phyloP scores from a whole-genome alignment of 169 alveolate genomes.

The Plasmodium inui region DNA sequence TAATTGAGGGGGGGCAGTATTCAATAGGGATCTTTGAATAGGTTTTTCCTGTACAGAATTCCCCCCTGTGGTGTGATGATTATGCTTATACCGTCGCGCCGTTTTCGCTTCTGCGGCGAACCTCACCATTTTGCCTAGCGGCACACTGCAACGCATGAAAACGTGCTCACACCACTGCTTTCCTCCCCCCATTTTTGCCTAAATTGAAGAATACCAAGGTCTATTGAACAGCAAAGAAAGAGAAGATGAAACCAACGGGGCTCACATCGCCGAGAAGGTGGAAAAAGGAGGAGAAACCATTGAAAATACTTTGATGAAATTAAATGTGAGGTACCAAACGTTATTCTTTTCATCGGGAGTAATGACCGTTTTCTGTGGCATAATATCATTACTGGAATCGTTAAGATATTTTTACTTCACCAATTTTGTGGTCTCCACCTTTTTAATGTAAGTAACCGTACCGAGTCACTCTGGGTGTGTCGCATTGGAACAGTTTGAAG shows the following conservation, averaged over 20 bases:
- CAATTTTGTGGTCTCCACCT: conserved; percentile 80
- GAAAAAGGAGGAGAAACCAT: conserved; percentile 92
- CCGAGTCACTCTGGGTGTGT: not conserved
- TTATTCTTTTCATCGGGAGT: conserved; percentile 89
- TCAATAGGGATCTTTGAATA: not conserved
- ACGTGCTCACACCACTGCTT: not conserved
- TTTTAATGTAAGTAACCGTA: conserved; percentile 77
- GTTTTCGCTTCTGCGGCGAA: not conserved
- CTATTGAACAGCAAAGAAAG: conserved; percentile 56
- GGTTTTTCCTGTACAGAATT: not conserved
- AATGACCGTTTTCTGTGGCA: conserved; percentile 86
- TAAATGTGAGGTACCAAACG: conserved; percentile 90
- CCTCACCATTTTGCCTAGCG: not conserved
- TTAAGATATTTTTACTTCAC: conserved; percentile 83
- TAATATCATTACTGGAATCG: conserved; percentile 82
- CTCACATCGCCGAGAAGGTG: conserved; percentile 77
- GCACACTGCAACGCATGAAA: not conserved
- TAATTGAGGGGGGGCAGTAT: not conserved
- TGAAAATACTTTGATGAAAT: conserved; percentile 89
- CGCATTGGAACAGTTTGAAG: not conserved
- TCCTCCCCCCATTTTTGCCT: not conserved
- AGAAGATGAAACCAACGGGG: conserved; percentile 66
- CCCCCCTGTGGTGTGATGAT: not conserved
- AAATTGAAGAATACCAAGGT: conserved; percentile 52
- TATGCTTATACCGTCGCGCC: not conserved